Base-by-base conservation (phyloP, 1,139 yeast genomes). In the Zygosaccharomyces pseudobailii region DNA sequence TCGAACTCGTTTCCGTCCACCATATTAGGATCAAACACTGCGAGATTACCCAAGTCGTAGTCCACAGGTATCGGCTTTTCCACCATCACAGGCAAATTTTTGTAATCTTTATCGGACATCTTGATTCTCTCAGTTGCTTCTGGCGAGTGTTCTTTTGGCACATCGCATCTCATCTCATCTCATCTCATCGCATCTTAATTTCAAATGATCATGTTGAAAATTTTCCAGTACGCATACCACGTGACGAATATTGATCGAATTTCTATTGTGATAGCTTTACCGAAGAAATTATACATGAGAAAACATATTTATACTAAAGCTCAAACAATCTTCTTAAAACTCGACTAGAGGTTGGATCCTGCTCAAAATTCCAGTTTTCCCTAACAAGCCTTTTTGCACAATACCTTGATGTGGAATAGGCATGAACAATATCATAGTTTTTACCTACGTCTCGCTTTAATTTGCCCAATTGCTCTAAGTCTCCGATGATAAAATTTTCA, bases 21-120 rank as follows among this genome's bases (percentile, higher is more conserved):
- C 7, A 96, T 96, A 65, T 88, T 83, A 39, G 87, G 76, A 65
- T 89, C 97, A 65, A 87, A 89, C 2, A 87, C 87, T 7, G 96
- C 82, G 54, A 90, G 74, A 66, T 88, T 86, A 40, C 97, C 97
- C 55, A 89, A 72, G 67, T 90, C 97, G 62, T 75, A 89, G 7
- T 82, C 74, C 47, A 85, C 90, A 39, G 96, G 96, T 52, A 89
- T 87, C 22, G 85, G 84, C 68, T 89, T 89, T 41, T 87, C 92
- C 24, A 90, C 97, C 25, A 89, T 83, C 25, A 87, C 90, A 8
- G 95, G 85, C 64, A 63, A 53, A 33, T 51, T 53, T 42, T 61
- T 59, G 42, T 57, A 60, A 37, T 63, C 59, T 24, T 50, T 54
- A n/a, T 53, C 46, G 39, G 58, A 52, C 62, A 58, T 56, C 38